Percentiles rank a stretch among this genome's conserved stretches.
Conservation (phyloP, 2,329 filamentous ascomycete species). For the Eutypa lata region DNA sequence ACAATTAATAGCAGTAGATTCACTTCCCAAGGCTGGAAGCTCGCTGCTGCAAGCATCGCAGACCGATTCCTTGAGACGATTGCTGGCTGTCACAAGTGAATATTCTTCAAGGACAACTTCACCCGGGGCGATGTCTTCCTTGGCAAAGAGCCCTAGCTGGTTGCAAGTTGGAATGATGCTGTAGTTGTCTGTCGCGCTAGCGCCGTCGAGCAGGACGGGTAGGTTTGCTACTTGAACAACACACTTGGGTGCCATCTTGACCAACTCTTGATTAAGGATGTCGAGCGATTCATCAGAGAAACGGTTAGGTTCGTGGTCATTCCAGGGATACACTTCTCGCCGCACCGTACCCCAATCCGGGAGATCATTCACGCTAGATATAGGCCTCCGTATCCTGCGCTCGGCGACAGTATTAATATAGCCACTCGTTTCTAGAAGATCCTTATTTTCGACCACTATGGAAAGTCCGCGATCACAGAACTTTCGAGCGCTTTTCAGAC, state of each 20-base stretch:
- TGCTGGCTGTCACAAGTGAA: slow-evolving; percentile 84
- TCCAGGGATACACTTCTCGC: slow-evolving; percentile 69
- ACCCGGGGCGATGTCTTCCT: slow-evolving; percentile 71
- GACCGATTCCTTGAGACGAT: slow-evolving; percentile 78
- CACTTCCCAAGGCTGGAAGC: slow-evolving; percentile 57
- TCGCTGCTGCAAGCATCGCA: slow-evolving; percentile 86
- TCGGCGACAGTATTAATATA: slow-evolving; percentile 53
- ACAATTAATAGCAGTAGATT: slow-evolving; percentile 51
- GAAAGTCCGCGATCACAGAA: slow-evolving; percentile 63
- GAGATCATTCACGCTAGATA: slow-evolving; percentile 52
- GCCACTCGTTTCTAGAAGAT: slow-evolving; percentile 51
- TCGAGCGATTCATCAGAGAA: slow-evolving; percentile 66
- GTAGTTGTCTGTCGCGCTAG: slow-evolving; percentile 46
- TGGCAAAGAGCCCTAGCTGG: slow-evolving; percentile 89
- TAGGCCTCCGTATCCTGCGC: slow-evolving; percentile 42
- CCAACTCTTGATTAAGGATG: slow-evolving; percentile 69
- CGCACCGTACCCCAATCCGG: slow-evolving; percentile 70
- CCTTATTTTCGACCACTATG: slow-evolving; percentile 50
- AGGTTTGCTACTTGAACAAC: slow-evolving; percentile 74
- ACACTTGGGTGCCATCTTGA: slow-evolving; percentile 72
- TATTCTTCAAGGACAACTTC: slow-evolving; percentile 78
- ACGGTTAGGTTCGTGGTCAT: slow-evolving; percentile 65
- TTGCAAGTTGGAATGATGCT: slow-evolving; percentile 57
- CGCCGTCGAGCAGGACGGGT: slow-evolving; percentile 63
- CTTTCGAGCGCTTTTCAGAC: slow-evolving; percentile 62